Percentiles rank a stretch among this genome's conserved stretches.
Evolutionary conservation across 2,329 filamentous ascomycete species (phyloP).

Genomic region (Ascocoryne sarcoides): DNA sequence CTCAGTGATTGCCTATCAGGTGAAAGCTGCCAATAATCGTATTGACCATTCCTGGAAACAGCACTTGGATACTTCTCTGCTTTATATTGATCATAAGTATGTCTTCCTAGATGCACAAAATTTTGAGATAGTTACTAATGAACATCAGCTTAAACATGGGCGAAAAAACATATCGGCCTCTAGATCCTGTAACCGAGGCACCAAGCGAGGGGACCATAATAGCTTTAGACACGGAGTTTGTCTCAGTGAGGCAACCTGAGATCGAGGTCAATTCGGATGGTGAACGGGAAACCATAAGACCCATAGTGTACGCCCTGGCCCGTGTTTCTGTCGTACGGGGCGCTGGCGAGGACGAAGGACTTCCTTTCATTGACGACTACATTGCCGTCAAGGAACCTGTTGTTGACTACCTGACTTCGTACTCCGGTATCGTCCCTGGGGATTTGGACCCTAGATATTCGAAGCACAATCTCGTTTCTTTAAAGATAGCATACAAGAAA

Average conservation of each 20-base stretch:
- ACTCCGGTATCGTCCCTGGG: slow-evolving; percentile 79
- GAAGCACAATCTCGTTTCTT: slow-evolving; percentile 71
- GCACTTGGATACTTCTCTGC: slow-evolving; percentile 70
- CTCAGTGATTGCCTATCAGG: slow-evolving; percentile 78
- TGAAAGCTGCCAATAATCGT: slow-evolving; percentile 69
- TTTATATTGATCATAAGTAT: slow-evolving; percentile 63
- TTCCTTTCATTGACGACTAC: slow-evolving; percentile 95
- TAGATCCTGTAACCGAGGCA: slow-evolving; percentile 51
- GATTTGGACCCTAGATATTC: slow-evolving; percentile 76
- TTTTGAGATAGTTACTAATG: slow-evolving; percentile 9
- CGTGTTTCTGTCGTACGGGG: slow-evolving; percentile 85
- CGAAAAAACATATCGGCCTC: slow-evolving; percentile 49
- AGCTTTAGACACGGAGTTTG: slow-evolving; percentile 93
- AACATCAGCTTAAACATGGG: slow-evolving; percentile 36
- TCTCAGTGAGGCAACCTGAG: slow-evolving; percentile 83
- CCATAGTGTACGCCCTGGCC: slow-evolving; percentile 84
- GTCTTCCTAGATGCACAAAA: slow-evolving; percentile 15
- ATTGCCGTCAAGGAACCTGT: slow-evolving; percentile 85
- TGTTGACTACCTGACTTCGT: slow-evolving; percentile 90
- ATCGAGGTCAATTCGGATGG: slow-evolving; percentile 96
- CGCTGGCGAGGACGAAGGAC: slow-evolving; percentile 64
- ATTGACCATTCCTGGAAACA: slow-evolving; percentile 84
- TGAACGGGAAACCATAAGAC: slow-evolving; percentile 82
- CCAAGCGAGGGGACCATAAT: slow-evolving; percentile 67
- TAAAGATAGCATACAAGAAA: slow-evolving; percentile 96